These are phyloP conservation scores for Rhizopogon salebrosus DNA, from an alignment of 768 basidiomycete genomes.

Conservation along the genomic window DNA sequence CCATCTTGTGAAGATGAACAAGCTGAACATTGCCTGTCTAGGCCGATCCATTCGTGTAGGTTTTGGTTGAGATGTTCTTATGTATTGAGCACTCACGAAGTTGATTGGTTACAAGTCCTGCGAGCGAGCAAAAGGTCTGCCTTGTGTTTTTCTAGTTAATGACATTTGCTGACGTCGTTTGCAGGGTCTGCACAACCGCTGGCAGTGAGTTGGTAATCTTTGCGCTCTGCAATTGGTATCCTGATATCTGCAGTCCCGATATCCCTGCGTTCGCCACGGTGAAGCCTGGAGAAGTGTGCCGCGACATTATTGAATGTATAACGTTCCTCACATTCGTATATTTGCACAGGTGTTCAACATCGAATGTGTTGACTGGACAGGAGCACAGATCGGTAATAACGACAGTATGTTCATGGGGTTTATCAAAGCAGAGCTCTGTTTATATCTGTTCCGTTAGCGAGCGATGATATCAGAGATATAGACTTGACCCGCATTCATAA, in stretches of 20 bases:
- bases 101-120: slow-evolving; percentile 29
- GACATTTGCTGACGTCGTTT: not conserved
- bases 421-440: not conserved
- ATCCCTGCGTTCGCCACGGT: slow-evolving; percentile 60
- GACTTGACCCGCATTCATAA: slow-evolving; percentile 67
- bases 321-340: not conserved
- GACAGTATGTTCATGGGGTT: slow-evolving; percentile 40
- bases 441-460: slow-evolving; percentile 29
- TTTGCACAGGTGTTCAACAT: slow-evolving; percentile 56
- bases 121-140: slow-evolving; percentile 52
- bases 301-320: not conserved
- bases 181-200: slow-evolving; percentile 65
- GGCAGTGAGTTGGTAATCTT: slow-evolving; percentile 49
- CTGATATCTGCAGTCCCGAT: slow-evolving; percentile 40
- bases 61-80: not conserved
- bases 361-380: slow-evolving; percentile 75
- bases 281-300: slow-evolving; percentile 51
- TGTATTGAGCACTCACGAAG: not conserved
- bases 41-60: slow-evolving; percentile 71
- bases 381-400: slow-evolving; percentile 74
- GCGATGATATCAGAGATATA: slow-evolving; percentile 64
- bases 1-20: not conserved
- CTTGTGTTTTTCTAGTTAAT: not conserved
- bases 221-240: not conserved
- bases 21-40: slow-evolving; percentile 15